phyloP scores from a whole-genome alignment of 768 basidiomycete species.

The Mycena belliarum region DNA sequence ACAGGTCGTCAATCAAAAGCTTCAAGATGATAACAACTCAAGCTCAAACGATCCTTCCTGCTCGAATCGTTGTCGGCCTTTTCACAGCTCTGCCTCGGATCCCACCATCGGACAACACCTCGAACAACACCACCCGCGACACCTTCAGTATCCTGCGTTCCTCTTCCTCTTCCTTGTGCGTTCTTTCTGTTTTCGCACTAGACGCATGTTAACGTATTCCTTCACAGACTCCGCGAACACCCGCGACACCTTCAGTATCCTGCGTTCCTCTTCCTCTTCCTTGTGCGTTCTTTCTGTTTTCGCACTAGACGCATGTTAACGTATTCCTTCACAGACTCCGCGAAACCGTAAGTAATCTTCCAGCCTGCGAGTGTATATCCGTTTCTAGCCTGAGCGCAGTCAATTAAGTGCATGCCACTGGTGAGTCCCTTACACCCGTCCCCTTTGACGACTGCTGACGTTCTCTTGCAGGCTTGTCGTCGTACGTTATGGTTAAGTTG shows the following conservation, averaged over 20 bases:
- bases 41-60: background rate
- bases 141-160: background rate
- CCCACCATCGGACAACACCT: background rate
- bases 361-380: background rate
- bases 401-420: background rate
- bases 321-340: background rate
- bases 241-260: background rate
- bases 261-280: background rate
- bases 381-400: background rate
- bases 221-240: background rate
- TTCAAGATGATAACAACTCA: slow-evolving; percentile 1
- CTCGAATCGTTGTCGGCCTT: background rate
- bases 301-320: background rate
- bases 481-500: background rate
- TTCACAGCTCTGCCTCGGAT: too few species aligned
- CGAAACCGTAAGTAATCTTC: background rate
- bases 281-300: background rate
- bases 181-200: background rate
- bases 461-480: background rate
- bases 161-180: slow-evolving; percentile 1
- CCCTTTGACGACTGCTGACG: background rate
- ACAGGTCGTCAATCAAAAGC: background rate
- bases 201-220: background rate
- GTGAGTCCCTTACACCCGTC: background rate
- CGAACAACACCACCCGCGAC: background rate